Evolutionary conservation across 2,329 filamentous ascomycete genomes (phyloP), one percentile per base, ranked within the genome.

Genomic region (Talaromyces marneffei): DNA sequence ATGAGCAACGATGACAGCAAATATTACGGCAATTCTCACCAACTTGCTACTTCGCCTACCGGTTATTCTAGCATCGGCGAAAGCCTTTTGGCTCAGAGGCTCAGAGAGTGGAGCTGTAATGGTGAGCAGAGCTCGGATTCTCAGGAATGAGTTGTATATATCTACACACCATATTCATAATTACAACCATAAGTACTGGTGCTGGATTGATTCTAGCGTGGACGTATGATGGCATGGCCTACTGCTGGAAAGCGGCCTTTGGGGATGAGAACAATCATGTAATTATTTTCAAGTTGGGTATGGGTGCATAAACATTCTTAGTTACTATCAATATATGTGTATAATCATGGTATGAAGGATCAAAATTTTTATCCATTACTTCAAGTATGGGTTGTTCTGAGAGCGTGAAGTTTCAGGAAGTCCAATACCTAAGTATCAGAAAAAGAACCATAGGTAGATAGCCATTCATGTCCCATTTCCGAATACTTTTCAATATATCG

Each of bases 41-140:
- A 83, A 70, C 87, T 39, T 80, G 84, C 1, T 83, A 85, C 78
- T 0, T 86, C 82, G 65, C 59, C 70, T 67, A 23, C 71, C 66
- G 8, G 72, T 71, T 57, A 73, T 71, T 54, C 60, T n/a, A 58
- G 83, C 3, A 76, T 75, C 1, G 80, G 83, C 4, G 87, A 91
- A 67, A 85, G 89, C 2, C 74, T 94, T 16, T 77, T 94, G 16
- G 90, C 90, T 10, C 85, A 85, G 70, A 82, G 86, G 61, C 76
- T 93, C 48, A 82, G 65, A 83, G 85, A 5, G 75, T 90, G 5
- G 88, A 85, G 39, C 76, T 81, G 12, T 75, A 80, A 7, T 35
- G 9, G 35, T 27, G 57, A 59, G 16, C 46, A 53, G 12, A 35
- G 2, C 10, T 39, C 52, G 12, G 33, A 37, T 40, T 40, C 14